These are phyloP conservation scores for Naegleria lovaniensis DNA, from an alignment of 208 protist genomes.

Conservation along the genomic window DNA sequence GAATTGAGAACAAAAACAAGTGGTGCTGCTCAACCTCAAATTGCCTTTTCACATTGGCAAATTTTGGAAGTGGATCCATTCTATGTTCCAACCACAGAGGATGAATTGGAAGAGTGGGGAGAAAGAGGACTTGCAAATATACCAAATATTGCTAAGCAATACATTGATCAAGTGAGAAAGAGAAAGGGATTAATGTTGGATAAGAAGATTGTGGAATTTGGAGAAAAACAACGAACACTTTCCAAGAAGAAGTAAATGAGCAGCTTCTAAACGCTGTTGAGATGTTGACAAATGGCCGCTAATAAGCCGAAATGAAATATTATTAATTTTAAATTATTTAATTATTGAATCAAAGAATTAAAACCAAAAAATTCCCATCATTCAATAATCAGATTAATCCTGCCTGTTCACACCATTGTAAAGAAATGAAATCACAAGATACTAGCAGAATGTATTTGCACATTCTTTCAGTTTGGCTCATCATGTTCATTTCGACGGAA, in stretches of 20 bases:
- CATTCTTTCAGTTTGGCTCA: too few relatives aligned
- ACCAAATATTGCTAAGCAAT: constrained; percentile 51
- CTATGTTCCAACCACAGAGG: constrained; percentile 89
- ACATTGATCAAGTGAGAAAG: constrained; percentile 59
- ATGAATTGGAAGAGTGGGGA: constrained; percentile 90
- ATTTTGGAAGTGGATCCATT: constrained; percentile 88
- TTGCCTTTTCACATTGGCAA: constrained; percentile 87
- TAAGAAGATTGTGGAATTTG: constrained; percentile 66
- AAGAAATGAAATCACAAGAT: too few relatives aligned
- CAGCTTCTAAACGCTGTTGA: too few relatives aligned
- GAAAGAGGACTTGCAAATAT: constrained; percentile 48
- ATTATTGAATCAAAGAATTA: too few relatives aligned
- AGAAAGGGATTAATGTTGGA: constrained; percentile 70
- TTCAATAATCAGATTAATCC: too few relatives aligned
- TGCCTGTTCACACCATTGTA: too few relatives aligned
- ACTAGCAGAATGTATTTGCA: too few relatives aligned
- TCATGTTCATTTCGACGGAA: background rate
- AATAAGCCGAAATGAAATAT: too few relatives aligned
- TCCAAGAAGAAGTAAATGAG: constrained; percentile 27
- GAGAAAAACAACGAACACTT: constrained; percentile 54
- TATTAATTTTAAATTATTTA: too few relatives aligned
- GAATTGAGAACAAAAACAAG: constrained; percentile 84
- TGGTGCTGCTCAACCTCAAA: constrained; percentile 87
- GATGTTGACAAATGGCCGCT: too few relatives aligned
- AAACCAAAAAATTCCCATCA: too few relatives aligned